Conservation (phyloP, 371 early-diverging fungal genomes). For the Mucor saturninus region DNA sequence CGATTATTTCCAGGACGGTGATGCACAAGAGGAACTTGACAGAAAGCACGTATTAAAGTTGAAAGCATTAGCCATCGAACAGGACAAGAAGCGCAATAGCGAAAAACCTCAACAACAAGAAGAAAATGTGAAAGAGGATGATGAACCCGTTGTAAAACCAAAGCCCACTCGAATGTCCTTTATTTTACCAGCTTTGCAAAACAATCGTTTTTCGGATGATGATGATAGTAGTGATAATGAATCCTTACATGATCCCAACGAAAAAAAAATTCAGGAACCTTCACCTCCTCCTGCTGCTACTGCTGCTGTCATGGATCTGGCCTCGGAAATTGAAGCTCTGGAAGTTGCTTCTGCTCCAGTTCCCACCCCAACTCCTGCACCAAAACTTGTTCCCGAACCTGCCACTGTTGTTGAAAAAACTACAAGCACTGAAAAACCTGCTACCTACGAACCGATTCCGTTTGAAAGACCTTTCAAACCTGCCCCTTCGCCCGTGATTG, state of each 20-base stretch:
- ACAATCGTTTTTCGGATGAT: conserved; percentile 23
- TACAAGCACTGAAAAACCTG: conserved; percentile 9
- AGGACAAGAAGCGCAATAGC: conserved; percentile 5
- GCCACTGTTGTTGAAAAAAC: neutral
- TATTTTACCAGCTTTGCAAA: conserved; percentile 33
- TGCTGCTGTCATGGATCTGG: conserved; percentile 1
- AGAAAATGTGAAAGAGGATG: conserved; percentile 1
- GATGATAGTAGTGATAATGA: conserved; percentile 20
- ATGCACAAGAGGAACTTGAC: conserved; percentile 9
- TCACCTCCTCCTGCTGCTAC: neutral
- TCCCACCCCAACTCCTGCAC: neutral
- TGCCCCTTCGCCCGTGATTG: neutral
- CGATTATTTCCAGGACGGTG: conserved; percentile 29
- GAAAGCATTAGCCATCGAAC: conserved; percentile 6
- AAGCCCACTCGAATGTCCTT: conserved; percentile 24
- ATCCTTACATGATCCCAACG: conserved; percentile 22
- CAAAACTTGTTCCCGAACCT: neutral
- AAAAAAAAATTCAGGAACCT: conserved; percentile 2
- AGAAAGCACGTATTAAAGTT: neutral
- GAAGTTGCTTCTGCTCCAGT: conserved; percentile 12
- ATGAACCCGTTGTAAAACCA: neutral
- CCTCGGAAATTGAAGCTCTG: conserved; percentile 21
- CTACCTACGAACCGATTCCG: conserved; percentile 30
- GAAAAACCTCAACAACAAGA: neutral
- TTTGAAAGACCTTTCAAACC: conserved; percentile 13